Evolutionary conservation across 2,329 filamentous ascomycete species (phyloP), one percentile per base, ranked within the genome.

Genomic region (Pestalotiopsis sp.): DNA sequence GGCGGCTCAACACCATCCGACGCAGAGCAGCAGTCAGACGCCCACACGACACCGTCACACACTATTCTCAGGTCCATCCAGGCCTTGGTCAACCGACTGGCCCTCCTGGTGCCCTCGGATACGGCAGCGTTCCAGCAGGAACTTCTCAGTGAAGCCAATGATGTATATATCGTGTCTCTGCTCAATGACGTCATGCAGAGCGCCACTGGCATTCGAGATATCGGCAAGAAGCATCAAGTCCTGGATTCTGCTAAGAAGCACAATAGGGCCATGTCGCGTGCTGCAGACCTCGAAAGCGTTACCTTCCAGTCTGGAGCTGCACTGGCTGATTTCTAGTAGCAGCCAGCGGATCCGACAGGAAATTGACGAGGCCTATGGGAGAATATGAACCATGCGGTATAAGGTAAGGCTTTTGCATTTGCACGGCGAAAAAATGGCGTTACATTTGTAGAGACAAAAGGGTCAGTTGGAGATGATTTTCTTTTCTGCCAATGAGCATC

Each of bases 21-120:
- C 52, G 74, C 75, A 11, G 75, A 77, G n/a, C 75, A 75, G 66
- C 75, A 69, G 71, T 82, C 71, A 68, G 83, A 70, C 20, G 71
- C 76, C 31, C 76, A 81, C 36, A 83, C 76, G 78, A 79, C 77
- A 1, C 86, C 86, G 0, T 89, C 93, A 6, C 88, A 94, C 75
- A 87, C 90, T 1, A 91, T 98, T 57, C 89, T 99, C 39, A 94
- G 96, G 70, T 93, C 93, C 71, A 94, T 98, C 71, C 93, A 95
- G 76, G 92, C 95, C 1, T 90, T 98, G 56, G 88, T 97, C 71
- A 91, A 91, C 64, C 92, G 95, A 65, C 87, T 98, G 36, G 92
- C 92, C 52, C 90, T 98, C 20, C 87, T 98, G 66, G 90, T 92
- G 4, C 94, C 95, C 3, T 86, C 91, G 2, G 87, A 93, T 74